Conservation (phyloP, 208 protist species). For the Paratrypanosoma confusum region DNA sequence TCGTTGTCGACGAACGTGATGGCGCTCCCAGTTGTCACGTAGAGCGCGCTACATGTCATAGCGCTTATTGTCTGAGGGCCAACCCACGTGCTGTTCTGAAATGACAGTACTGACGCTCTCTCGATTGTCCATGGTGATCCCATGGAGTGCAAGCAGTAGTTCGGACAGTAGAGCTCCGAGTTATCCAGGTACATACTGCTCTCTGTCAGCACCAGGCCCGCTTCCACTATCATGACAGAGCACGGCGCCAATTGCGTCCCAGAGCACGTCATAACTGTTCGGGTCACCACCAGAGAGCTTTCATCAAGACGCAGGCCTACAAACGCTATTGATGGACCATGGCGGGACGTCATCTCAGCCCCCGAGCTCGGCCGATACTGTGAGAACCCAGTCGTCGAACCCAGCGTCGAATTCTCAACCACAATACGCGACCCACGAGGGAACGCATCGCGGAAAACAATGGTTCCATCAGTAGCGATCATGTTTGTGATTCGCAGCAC, state of each 20-base stretch:
- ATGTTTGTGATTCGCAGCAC: too few relatives aligned
- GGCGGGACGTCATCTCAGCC: background rate
- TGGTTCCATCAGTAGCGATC: too few relatives aligned
- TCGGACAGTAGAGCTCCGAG: background rate
- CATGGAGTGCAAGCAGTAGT: background rate
- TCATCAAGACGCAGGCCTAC: slow-evolving; percentile 1
- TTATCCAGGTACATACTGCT: slow-evolving; percentile 8
- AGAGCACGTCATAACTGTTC: background rate
- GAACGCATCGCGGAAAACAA: too few relatives aligned
- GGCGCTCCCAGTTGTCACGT: background rate
- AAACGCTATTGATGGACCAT: slow-evolving; percentile 1
- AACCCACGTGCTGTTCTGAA: too few relatives aligned
- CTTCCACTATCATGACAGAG: slow-evolving; percentile 6
- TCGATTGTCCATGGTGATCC: background rate
- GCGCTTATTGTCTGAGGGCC: too few relatives aligned
- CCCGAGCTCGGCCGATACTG: too few relatives aligned
- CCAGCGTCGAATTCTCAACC: too few relatives aligned
- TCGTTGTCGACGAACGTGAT: slow-evolving; percentile 2
- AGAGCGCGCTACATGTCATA: too few relatives aligned
- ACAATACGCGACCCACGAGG: too few relatives aligned
- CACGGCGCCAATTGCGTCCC: background rate
- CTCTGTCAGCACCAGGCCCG: background rate
- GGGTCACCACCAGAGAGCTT: slow-evolving; percentile 1
- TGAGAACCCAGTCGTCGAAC: too few relatives aligned
- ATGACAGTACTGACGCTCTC: slow-evolving; percentile 1